Conservation (phyloP, 164 flowering plant species). For the Aristolochia contorta region DNA sequence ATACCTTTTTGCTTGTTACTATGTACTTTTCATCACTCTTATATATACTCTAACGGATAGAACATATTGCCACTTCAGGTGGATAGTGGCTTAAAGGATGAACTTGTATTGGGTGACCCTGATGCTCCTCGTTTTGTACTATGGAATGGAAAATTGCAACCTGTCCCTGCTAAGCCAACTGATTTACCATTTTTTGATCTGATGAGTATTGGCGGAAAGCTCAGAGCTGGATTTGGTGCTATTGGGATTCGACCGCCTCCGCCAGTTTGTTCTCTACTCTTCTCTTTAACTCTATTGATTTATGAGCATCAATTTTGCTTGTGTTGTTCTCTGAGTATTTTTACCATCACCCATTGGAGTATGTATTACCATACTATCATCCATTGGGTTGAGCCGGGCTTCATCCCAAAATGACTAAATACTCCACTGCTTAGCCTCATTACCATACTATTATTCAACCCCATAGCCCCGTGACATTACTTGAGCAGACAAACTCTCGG, state of each 20-base stretch:
- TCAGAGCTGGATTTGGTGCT: constrained; percentile 89
- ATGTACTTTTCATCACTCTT: too few species aligned
- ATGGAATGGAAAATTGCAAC: constrained; percentile 82
- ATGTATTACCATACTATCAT: too few species aligned
- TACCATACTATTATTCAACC: too few species aligned
- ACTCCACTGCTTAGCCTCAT: too few species aligned
- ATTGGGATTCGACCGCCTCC: constrained; percentile 90
- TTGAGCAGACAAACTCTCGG: too few species aligned
- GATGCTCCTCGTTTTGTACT: constrained; percentile 83
- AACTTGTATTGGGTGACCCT: constrained; percentile 87
- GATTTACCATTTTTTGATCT: constrained; percentile 84
- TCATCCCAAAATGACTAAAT: too few species aligned
- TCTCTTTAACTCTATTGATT: constrained; percentile 3
- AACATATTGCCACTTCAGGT: constrained; percentile 34
- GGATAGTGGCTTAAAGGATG: constrained; percentile 88
- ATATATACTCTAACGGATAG: neutral
- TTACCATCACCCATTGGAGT: too few species aligned
- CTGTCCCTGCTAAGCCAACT: constrained; percentile 73
- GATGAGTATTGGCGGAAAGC: constrained; percentile 79
- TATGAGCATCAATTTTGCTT: neutral
- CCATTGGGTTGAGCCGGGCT: too few species aligned
- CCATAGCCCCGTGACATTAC: too few species aligned
- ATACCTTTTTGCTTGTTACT: too few species aligned
- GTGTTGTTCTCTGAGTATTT: too few species aligned
- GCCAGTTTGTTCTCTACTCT: constrained; percentile 53